Conservation (phyloP, 306 rosid species). For the Acmispon strigosus region DNA sequence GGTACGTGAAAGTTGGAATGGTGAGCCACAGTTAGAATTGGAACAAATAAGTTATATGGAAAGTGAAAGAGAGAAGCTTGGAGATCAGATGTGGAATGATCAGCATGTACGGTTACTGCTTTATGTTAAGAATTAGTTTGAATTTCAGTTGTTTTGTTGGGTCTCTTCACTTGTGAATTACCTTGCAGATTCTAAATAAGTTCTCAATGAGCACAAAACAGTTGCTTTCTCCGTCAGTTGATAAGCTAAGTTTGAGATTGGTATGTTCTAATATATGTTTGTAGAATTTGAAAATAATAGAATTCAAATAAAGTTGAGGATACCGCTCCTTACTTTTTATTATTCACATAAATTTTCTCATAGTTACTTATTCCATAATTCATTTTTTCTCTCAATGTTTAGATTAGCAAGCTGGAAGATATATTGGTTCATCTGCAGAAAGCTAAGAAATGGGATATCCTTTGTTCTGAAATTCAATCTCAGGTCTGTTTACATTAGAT, state of each 20-base stretch:
- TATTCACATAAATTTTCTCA: neutral
- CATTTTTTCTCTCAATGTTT: constrained; percentile 11
- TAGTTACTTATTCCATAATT: neutral
- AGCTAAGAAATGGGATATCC: constrained; percentile 47
- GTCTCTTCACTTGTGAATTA: constrained; percentile 10
- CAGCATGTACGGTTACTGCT: constrained; percentile 57
- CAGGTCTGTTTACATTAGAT: constrained; percentile 54
- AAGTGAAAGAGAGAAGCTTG: constrained; percentile 34
- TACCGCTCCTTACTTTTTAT: neutral
- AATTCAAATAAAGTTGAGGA: constrained; percentile 1
- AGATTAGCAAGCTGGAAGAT: constrained; percentile 74
- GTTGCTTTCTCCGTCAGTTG: constrained; percentile 52
- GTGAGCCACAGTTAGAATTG: constrained; percentile 17
- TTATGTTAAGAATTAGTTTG: neutral
- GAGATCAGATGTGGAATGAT: constrained; percentile 31
- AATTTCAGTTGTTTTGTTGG: constrained; percentile 12
- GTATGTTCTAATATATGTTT: constrained; percentile 32
- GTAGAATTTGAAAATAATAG: constrained; percentile 6
- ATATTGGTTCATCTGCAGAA: constrained; percentile 45
- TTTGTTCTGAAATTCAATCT: constrained; percentile 60
- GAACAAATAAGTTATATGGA: constrained; percentile 22
- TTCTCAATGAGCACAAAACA: constrained; percentile 42
- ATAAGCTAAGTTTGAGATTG: constrained; percentile 44
- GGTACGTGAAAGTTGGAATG: constrained; percentile 30
- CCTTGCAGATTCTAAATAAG: constrained; percentile 53